Evolutionary conservation across 345 rosid species (phyloP), one percentile per base, ranked within the genome.

Genomic region (Populus simonii): DNA sequence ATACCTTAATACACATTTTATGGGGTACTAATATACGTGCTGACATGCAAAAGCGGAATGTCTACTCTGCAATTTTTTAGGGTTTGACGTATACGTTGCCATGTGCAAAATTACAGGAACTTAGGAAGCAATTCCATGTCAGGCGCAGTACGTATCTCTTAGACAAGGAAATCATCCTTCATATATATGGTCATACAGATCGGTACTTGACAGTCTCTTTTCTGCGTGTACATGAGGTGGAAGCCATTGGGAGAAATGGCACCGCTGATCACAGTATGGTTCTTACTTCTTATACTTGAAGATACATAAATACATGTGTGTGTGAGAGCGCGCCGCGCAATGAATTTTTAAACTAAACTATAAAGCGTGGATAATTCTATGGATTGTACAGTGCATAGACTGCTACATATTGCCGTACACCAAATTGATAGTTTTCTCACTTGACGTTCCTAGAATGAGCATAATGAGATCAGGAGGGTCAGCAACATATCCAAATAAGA

Each of bases 1-100:
- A 68, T 27, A n/a, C 63, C n/a, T 57, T 7, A 8, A 15, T 36
- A 8, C 12, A 51, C 67, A 29, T 68, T 29, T 65, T 9, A 25
- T 1, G 23, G 18, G 12, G 7, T 4, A n/a, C 18, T 68, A 20
- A 18, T 29, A 17, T 23, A 18, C 9, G n/a, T 20, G 66, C 55
- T 68, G 59, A 27, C 68, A 57, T 38, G 74, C 68, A 25, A 39
- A 76, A 57, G 74, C 69, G 79, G 55, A 55, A 57, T 69, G 53
- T 76, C 74, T 68, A 69, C 79, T 36, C 61, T 68, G 79, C 68
- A 76, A 33, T 23, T 57, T 23, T 57, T 9, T n/a, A 11, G 29
- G 63, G 63, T 57, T 57, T 57, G 63, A 11, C 63, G 3, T n/a
- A 23, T 23, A 3, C 63, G 15, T 57, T 57, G 3, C 63, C 63